Conservation (phyloP, 2,329 filamentous ascomycete species). For the Microdochium paspali region DNA sequence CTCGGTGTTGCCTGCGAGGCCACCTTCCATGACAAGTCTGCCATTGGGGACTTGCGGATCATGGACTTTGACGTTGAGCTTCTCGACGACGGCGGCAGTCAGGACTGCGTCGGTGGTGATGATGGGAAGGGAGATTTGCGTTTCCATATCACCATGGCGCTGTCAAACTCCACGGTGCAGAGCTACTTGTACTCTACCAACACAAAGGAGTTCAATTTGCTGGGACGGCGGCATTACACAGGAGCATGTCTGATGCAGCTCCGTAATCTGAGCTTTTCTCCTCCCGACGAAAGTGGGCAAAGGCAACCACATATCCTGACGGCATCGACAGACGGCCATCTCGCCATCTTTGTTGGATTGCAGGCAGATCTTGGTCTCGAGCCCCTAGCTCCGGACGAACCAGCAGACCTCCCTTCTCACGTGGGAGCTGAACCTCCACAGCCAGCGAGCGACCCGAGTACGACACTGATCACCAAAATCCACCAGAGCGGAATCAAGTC, state of each 20-base stretch:
- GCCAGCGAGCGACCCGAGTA: conserved; percentile 2
- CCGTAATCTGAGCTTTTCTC: conserved; percentile 28
- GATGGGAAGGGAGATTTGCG: conserved; percentile 7
- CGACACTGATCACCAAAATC: conserved; percentile 30
- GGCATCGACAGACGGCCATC: conserved; percentile 71
- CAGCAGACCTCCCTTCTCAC: not conserved
- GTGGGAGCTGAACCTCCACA: conserved; percentile 2
- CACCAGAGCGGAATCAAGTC: conserved; percentile 80
- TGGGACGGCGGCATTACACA: conserved; percentile 52
- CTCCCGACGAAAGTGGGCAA: conserved; percentile 2
- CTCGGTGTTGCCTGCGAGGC: conserved; percentile 50
- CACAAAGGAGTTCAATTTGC: conserved; percentile 31
- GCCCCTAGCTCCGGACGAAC: not conserved
- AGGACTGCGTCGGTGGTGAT: conserved; percentile 10
- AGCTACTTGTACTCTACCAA: conserved; percentile 42
- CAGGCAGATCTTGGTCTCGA: conserved; percentile 1
- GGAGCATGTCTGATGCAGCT: conserved; percentile 68
- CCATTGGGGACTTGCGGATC: conserved; percentile 63
- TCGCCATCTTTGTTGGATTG: conserved; percentile 47
- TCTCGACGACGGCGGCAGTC: conserved; percentile 7
- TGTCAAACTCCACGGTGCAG: conserved; percentile 77
- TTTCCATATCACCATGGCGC: conserved; percentile 60
- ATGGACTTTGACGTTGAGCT: conserved; percentile 61
- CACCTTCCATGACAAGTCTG: conserved; percentile 37
- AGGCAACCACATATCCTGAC: conserved; percentile 40